Base-by-base conservation (phyloP, 2,329 filamentous ascomycete genomes). In the Cladosporium sp. region DNA sequence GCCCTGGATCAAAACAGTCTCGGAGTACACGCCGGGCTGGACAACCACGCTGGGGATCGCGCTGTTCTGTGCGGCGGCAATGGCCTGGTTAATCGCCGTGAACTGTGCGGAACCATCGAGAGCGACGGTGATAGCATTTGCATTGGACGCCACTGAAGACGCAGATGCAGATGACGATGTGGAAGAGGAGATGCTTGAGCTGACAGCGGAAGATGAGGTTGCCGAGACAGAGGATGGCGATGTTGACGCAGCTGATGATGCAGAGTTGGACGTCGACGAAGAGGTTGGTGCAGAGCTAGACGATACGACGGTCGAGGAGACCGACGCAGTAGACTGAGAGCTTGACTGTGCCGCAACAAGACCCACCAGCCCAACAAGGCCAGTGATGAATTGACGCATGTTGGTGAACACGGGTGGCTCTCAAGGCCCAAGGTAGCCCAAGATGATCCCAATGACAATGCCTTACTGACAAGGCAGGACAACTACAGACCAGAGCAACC, bases 1-100 rank as follows among this genome's bases (percentile, higher is more conserved):
- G 2, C 72, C 76, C 8, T 67, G 62, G 4, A 80, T 68, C 0
- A 70, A 69, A 22, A 80, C 65, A 6, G 70, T 67, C 55, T 80
- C 76, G 6, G 71, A 71, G 58, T 79, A 80, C 0, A 75, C 78
- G 13, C 77, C 78, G 1, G 75, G 70, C 4, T 74, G 69, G 17
- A 79, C 69, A 12, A 73, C 71, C 1, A 80, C 75, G 0, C 77
- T 78, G 1, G 77, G 70, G 20, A 75, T 68, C 1, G 66, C 71
- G 51, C 71, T 72, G 50, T 64, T 70, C 60, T 77, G 72, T 1
- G 78, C 78, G 28, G 74, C 76, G 3, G 71, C 66, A 17, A 80
- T 70, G 25, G 77, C 77, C 15, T 74, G 69, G 50, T 71, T 72
- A 62, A 80, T 78, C 10, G 71, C 75, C 15, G 75, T 77, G 57